These are phyloP conservation scores for Xanthoconium purpureum DNA, from an alignment of 768 basidiomycete species.

Conservation along the genomic window DNA sequence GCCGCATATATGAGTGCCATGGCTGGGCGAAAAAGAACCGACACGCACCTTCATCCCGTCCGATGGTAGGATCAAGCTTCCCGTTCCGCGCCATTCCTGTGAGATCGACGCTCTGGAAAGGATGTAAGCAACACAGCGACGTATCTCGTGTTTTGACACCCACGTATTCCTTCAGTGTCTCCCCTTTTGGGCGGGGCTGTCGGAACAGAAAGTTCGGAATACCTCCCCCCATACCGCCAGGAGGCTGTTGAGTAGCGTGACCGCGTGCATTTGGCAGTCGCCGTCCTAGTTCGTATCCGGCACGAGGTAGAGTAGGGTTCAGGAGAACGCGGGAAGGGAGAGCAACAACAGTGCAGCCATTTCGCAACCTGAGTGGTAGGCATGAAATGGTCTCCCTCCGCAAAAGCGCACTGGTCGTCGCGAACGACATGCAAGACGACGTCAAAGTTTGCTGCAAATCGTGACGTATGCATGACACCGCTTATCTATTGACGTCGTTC, in stretches of 20 bases:
- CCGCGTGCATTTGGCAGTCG: slow-evolving; percentile 23
- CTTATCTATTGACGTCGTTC: no score
- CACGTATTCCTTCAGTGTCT: slow-evolving; percentile 79
- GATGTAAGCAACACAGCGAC: not conserved
- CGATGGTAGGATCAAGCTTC: slow-evolving; percentile 89
- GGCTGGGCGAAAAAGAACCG: not conserved
- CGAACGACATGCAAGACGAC: slow-evolving; percentile 9
- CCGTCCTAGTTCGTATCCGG: not conserved
- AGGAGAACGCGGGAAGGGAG: not conserved
- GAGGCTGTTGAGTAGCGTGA: slow-evolving; percentile 50
- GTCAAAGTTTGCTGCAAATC: not conserved
- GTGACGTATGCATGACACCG: no score
- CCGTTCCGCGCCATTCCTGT: slow-evolving; percentile 82
- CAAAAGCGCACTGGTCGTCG: not conserved
- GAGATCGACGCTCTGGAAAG: slow-evolving; percentile 67
- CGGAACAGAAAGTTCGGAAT: slow-evolving; percentile 59
- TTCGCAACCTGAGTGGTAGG: slow-evolving; percentile 16
- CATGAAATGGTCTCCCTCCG: slow-evolving; percentile 10
- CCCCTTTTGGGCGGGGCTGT: slow-evolving; percentile 72
- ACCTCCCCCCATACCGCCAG: slow-evolving; percentile 34
- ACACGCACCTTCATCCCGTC: slow-evolving; percentile 70
- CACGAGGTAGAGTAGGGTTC: not conserved
- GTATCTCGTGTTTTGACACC: slow-evolving; percentile 25
- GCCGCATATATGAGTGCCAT: not conserved
- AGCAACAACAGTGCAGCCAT: slow-evolving; percentile 17